These are phyloP conservation scores for Curvularia eragrostidis DNA, from an alignment of 2,329 filamentous ascomycete species.

Conservation along the genomic window DNA sequence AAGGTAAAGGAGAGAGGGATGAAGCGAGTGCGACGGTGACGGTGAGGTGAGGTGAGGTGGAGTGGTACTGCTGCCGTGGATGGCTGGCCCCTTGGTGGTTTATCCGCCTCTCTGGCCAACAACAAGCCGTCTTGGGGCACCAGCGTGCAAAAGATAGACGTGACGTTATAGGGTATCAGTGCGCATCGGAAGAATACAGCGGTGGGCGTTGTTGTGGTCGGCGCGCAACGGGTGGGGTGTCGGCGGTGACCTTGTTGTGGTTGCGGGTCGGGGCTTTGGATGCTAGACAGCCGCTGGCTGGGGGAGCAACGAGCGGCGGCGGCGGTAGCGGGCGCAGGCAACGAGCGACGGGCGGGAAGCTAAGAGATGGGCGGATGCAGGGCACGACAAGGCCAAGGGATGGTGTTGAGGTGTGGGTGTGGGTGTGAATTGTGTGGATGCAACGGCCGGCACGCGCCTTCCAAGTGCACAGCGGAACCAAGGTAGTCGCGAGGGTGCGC, in stretches of 20 bases:
- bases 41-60: constrained; percentile 25
- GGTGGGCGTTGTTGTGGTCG: constrained; percentile 17
- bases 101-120: constrained; percentile 22
- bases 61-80: constrained; percentile 22
- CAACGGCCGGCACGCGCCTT: background rate
- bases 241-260: constrained; percentile 24
- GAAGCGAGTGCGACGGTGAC: constrained; percentile 27
- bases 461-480: background rate
- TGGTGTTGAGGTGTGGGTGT: constrained; percentile 5
- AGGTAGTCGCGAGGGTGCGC: constrained; percentile 21
- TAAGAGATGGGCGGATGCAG: constrained; percentile 9
- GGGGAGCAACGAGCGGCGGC: constrained; percentile 23
- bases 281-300: constrained; percentile 20
- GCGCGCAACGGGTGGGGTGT: constrained; percentile 22
- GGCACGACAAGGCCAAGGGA: constrained; percentile 14
- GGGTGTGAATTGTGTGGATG: no score
- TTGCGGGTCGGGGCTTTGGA: constrained; percentile 24
- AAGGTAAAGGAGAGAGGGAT: constrained; percentile 15
- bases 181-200: constrained; percentile 17
- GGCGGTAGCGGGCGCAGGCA: constrained; percentile 18
- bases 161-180: constrained; percentile 14
- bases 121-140: constrained; percentile 17
- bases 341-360: constrained; percentile 14
- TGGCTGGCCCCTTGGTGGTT: constrained; percentile 20
- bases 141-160: constrained; percentile 14